Percentiles rank a stretch among this genome's conserved stretches.
phyloP scores from a whole-genome alignment of 208 protist species.

The Crithidia fasciculata region DNA sequence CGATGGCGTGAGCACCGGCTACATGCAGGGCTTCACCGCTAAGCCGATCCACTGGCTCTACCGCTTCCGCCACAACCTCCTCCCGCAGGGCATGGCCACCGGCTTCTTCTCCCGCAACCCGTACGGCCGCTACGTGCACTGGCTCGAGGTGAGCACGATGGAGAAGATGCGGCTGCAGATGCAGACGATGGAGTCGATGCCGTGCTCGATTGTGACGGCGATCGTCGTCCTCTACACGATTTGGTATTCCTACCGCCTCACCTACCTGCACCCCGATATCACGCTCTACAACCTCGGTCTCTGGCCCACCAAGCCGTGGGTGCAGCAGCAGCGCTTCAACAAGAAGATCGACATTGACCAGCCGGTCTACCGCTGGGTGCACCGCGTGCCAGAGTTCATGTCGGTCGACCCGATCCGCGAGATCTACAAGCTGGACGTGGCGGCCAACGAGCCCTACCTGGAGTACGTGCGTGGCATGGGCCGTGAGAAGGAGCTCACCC shows the following conservation, averaged over 20 bases:
- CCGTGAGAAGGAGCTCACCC: constrained; percentile 72
- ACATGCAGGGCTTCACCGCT: constrained; percentile 69
- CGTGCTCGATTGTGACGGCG: constrained; percentile 45
- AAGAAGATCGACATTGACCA: constrained; percentile 86
- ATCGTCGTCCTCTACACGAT: constrained; percentile 62
- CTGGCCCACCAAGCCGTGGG: constrained; percentile 83
- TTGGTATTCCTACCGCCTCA: constrained; percentile 80
- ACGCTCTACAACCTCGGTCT: constrained; percentile 86
- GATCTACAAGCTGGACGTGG: constrained; percentile 63
- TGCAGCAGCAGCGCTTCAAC: constrained; percentile 86
- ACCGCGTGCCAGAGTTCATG: constrained; percentile 75
- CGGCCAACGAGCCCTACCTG: constrained; percentile 81
- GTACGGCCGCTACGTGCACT: constrained; percentile 83
- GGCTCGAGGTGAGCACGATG: constrained; percentile 88
- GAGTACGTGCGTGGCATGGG: constrained; percentile 81
- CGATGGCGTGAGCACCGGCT: constrained; percentile 76
- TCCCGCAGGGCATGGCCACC: constrained; percentile 64
- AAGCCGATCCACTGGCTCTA: constrained; percentile 86
- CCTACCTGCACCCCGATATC: constrained; percentile 84
- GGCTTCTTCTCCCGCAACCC: constrained; percentile 88
- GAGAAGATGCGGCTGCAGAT: constrained; percentile 82
- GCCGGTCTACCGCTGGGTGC: constrained; percentile 83
- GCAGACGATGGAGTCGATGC: constrained; percentile 62
- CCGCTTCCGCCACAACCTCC: constrained; percentile 84
- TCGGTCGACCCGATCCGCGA: constrained; percentile 68